A percentile compares a stretch with the other conserved stretches of the same genome.
These are phyloP conservation scores for Daucus carota DNA, from an alignment of 129 eudicot species.

Conservation along the genomic window DNA sequence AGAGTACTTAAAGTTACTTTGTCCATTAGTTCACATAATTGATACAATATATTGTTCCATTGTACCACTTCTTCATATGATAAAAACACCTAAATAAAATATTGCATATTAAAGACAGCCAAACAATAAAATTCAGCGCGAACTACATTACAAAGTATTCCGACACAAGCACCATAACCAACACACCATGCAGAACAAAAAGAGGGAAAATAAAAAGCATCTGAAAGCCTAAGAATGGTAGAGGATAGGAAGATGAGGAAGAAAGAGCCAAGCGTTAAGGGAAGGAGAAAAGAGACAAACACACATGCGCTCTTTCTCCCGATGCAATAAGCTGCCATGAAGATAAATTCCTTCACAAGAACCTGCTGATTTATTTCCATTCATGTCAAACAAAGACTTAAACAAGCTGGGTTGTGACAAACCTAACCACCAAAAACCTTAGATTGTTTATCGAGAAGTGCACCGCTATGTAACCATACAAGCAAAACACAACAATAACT, in stretches of 20 bases:
- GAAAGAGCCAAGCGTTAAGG: constrained; percentile 80
- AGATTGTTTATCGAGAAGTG: constrained; percentile 18
- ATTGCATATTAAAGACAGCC: background rate
- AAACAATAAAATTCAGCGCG: constrained; percentile 13
- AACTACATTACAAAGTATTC: constrained; percentile 15
- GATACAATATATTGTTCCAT: background rate
- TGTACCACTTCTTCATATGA: background rate
- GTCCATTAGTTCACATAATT: background rate
- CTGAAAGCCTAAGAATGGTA: constrained; percentile 36
- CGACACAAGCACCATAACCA: constrained; percentile 22
- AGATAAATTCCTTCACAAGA: constrained; percentile 78
- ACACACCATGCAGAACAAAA: constrained; percentile 13
- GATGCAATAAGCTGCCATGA: constrained; percentile 98
- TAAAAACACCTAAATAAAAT: background rate
- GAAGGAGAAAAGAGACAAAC: constrained; percentile 96
- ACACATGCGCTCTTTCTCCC: constrained; percentile 98
- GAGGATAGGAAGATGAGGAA: constrained; percentile 51
- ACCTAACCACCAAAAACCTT: constrained; percentile 38
- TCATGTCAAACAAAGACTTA: constrained; percentile 66
- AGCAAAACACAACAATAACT: constrained; percentile 25
- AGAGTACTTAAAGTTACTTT: background rate
- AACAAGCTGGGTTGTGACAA: constrained; percentile 41
- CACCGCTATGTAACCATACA: constrained; percentile 19
- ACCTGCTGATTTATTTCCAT: constrained; percentile 98
- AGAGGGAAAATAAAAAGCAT: constrained; percentile 24